Evolutionary conservation across 2,329 filamentous ascomycete species (phyloP).

Genomic region (Colletotrichum paranaense): DNA sequence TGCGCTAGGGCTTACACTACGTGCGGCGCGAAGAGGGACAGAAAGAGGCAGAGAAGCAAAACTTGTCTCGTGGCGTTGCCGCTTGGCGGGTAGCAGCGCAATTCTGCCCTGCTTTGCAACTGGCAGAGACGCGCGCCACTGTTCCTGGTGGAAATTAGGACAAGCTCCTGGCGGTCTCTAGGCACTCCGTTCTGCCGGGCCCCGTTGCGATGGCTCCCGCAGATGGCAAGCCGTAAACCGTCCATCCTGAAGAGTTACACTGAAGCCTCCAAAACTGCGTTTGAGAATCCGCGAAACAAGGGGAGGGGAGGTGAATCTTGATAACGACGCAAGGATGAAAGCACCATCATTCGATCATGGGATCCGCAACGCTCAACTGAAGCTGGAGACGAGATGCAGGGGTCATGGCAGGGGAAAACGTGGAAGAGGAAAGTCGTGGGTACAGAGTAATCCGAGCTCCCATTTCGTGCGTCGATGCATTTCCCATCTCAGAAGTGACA

Average conservation of each 20-base stretch:
- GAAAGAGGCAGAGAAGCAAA: background rate
- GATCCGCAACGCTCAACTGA: constrained; percentile 6
- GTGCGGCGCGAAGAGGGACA: constrained; percentile 1
- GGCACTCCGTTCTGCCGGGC: background rate
- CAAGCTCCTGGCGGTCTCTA: constrained; percentile 13
- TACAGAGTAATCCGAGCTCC: constrained; percentile 5
- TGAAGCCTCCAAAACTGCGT: background rate
- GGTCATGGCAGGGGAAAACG: constrained; percentile 11
- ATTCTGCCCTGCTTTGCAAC: constrained; percentile 11
- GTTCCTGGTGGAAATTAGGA: constrained; percentile 34
- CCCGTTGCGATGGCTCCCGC: background rate
- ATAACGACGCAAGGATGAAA: constrained; percentile 17
- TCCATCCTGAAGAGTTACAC: background rate
- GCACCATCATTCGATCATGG: constrained; percentile 11
- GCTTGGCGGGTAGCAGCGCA: constrained; percentile 27
- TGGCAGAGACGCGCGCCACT: constrained; percentile 31
- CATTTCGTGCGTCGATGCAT: constrained; percentile 20
- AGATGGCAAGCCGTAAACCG: background rate
- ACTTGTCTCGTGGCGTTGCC: constrained; percentile 14
- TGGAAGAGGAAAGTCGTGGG: background rate
- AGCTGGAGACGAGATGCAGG: constrained; percentile 15
- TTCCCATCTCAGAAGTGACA: constrained; percentile 14
- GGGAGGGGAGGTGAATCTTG: background rate
- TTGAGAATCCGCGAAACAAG: background rate
- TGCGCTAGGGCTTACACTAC: constrained; percentile 24